Evolutionary conservation across 805 yeast species (phyloP).

Genomic region (Dipodascus geniculatus): DNA sequence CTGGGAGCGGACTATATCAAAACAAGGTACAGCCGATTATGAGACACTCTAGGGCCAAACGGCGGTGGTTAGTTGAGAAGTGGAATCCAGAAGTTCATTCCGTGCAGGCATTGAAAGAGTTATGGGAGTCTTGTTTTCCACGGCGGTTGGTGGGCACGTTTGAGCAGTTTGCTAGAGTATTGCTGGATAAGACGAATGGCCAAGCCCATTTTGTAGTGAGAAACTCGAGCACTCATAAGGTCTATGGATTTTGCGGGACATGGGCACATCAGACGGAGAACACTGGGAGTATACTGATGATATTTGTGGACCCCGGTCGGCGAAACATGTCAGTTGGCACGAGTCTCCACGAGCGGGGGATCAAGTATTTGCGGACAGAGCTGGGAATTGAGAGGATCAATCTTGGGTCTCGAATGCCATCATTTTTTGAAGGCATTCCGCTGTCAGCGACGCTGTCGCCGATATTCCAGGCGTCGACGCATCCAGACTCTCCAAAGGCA

Average conservation of each 20-base stretch:
- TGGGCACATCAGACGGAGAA: constrained; percentile 33
- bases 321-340: constrained; percentile 45
- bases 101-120: constrained; percentile 34
- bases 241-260: constrained; percentile 43
- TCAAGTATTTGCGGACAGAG: constrained; percentile 36
- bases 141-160: constrained; percentile 15
- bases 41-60: constrained; percentile 4
- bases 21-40: constrained; percentile 11
- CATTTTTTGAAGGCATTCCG: constrained; percentile 23
- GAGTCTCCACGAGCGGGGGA: constrained; percentile 40
- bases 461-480: background rate
- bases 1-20: constrained; percentile 33
- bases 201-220: constrained; percentile 42
- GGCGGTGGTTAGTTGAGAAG: constrained; percentile 46
- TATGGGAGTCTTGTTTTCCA: constrained; percentile 32
- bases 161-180: constrained; percentile 14
- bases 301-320: constrained; percentile 43
- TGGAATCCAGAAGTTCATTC: constrained; percentile 37
- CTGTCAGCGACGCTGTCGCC: background rate
- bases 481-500: background rate
- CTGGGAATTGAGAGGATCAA: constrained; percentile 30
- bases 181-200: constrained; percentile 21
- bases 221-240: constrained; percentile 41
- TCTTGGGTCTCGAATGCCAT: constrained; percentile 39
- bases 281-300: constrained; percentile 34